Percentiles rank a stretch among this genome's conserved stretches.
These are phyloP conservation scores for Paramecium sexaurelia DNA, from an alignment of 73 alveolate genomes.

Conservation along the genomic window DNA sequence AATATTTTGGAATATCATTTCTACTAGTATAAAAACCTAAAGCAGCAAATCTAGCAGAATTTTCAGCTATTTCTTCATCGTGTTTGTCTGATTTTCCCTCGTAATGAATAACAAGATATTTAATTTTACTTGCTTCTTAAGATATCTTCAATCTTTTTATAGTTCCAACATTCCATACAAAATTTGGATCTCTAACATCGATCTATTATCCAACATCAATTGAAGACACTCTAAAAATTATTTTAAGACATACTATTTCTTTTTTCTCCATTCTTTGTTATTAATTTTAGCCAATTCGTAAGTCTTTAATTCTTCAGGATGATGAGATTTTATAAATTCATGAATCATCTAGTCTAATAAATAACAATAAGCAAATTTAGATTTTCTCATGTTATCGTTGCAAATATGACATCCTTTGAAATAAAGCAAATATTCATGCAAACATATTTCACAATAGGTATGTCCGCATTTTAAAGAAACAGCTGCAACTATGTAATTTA, in stretches of 20 bases:
- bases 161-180: conserved; percentile 29
- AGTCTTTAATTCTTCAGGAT: conserved; percentile 15
- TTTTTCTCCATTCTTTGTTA: conserved; percentile 30
- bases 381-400: conserved; percentile 35
- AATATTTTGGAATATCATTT: conserved; percentile 43
- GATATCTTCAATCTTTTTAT: conserved; percentile 36
- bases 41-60: conserved; percentile 36
- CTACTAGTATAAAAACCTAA: conserved; percentile 36
- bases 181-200: conserved; percentile 52
- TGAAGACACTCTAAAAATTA: not conserved
- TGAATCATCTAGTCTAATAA: conserved; percentile 17
- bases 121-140: not conserved
- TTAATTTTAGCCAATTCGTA: not conserved
- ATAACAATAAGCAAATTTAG: conserved; percentile 51
- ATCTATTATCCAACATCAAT: conserved; percentile 18
- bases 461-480: conserved; percentile 53
- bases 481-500: conserved; percentile 41
- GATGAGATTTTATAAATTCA: conserved; percentile 10
- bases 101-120: conserved; percentile 26
- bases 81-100: conserved; percentile 56
- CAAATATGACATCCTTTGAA: conserved; percentile 36
- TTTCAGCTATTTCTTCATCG: conserved; percentile 37
- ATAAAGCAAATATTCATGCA: conserved; percentile 37
- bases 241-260: not conserved
- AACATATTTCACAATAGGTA: conserved; percentile 49